A percentile compares a stretch with the other conserved stretches of the same genome.
phyloP scores from a whole-genome alignment of 352 stramenopile species.

The Globisporangium irregulare region DNA sequence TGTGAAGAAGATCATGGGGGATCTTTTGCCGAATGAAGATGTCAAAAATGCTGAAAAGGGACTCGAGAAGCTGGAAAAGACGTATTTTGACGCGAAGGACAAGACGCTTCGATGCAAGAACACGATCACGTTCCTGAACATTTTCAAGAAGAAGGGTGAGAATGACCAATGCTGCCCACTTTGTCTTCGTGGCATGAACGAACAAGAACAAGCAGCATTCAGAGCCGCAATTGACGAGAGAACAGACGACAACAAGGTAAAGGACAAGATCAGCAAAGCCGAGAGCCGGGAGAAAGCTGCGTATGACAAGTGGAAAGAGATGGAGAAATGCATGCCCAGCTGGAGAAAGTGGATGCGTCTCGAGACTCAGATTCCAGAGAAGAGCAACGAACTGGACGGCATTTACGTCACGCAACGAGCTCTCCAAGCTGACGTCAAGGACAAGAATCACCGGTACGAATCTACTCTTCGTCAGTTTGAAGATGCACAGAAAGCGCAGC shows the following conservation, averaged over 20 bases:
- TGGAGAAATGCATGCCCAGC: constrained; percentile 59
- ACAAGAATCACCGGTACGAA: constrained; percentile 28
- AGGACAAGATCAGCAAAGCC: constrained; percentile 74
- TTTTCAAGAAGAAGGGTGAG: constrained; percentile 84
- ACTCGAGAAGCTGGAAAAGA: constrained; percentile 48
- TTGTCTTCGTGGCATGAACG: constrained; percentile 61
- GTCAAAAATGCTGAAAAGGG: constrained; percentile 46
- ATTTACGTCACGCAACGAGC: constrained; percentile 41
- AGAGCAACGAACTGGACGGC: constrained; percentile 41
- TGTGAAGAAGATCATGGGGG: constrained; percentile 46
- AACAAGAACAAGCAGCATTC: constrained; percentile 58
- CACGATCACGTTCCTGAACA: constrained; percentile 77
- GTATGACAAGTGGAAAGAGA: constrained; percentile 50
- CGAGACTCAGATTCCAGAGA: constrained; percentile 42
- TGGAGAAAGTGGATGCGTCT: constrained; percentile 64
- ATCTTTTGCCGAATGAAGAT: constrained; percentile 41
- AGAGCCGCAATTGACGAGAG: constrained; percentile 64
- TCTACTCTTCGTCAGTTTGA: constrained; percentile 29
- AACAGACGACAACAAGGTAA: constrained; percentile 70
- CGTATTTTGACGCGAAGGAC: constrained; percentile 79
- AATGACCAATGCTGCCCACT: constrained; percentile 80
- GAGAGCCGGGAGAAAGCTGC: constrained; percentile 45
- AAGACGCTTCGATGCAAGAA: constrained; percentile 79
- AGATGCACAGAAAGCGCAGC: constrained; percentile 29
- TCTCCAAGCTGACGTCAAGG: constrained; percentile 52